Conservation (phyloP, 257 asterid genomes). For the Capsicum baccatum region DNA sequence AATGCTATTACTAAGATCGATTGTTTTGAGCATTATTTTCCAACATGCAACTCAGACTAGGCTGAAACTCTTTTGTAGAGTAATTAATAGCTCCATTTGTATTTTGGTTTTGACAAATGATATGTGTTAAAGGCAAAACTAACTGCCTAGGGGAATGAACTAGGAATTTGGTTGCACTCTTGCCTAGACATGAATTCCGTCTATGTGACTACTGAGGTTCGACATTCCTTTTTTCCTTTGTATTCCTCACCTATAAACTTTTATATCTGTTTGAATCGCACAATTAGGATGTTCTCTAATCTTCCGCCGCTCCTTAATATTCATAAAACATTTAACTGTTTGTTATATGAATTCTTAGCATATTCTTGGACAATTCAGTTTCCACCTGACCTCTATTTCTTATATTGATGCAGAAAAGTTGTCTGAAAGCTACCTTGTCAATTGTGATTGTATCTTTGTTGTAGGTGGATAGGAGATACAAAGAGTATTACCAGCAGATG, state of each 20-base stretch:
- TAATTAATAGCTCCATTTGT: not conserved
- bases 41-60: conserved; percentile 20
- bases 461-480: conserved; percentile 75
- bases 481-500: conserved; percentile 68
- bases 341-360: not conserved
- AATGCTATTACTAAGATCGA: not conserved
- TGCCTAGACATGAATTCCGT: not conserved
- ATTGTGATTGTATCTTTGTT: not conserved
- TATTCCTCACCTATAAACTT: conserved; percentile 2
- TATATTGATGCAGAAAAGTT: not conserved
- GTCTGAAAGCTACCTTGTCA: not conserved
- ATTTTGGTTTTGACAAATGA: not conserved
- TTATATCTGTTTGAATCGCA: not conserved
- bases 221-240: not conserved
- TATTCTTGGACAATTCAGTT: not conserved
- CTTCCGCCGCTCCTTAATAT: not conserved
- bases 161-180: not conserved
- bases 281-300: not conserved
- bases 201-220: not conserved
- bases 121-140: not conserved
- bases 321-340: not conserved
- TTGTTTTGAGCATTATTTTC: conserved; percentile 8
- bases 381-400: not conserved
- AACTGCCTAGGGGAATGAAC: not conserved
- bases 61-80: not conserved